Percentiles rank a stretch among this genome's conserved stretches.
Conservation (phyloP, 2,329 filamentous ascomycete genomes). For the Botrytis fabae region DNA sequence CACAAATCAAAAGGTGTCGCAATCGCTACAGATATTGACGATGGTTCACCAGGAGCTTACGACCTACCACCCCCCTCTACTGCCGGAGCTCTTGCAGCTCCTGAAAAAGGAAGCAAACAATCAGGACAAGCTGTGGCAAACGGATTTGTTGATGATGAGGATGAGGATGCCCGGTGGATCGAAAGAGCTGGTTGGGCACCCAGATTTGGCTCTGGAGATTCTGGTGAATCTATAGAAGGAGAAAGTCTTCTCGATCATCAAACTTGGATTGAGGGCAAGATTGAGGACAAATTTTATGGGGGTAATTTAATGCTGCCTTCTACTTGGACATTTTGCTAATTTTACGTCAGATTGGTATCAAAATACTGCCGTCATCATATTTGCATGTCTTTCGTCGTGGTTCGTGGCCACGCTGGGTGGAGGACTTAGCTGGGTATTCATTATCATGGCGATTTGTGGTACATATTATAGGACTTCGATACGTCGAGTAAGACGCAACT, state of each 20-base stretch:
- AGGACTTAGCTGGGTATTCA: conserved; percentile 87
- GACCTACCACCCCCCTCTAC: conserved; percentile 76
- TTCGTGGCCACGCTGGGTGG: conserved; percentile 85
- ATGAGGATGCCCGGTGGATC: conserved; percentile 49
- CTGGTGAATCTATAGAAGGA: conserved; percentile 48
- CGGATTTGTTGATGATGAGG: conserved; percentile 50
- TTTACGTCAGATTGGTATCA: conserved; percentile 86
- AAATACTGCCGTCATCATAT: conserved; percentile 90
- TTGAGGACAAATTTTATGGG: conserved; percentile 90
- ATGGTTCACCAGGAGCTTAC: conserved; percentile 67
- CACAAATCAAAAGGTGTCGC: conserved; percentile 64
- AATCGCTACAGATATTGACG: conserved; percentile 77
- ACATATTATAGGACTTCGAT: conserved; percentile 98
- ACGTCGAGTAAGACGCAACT: conserved; percentile 89
- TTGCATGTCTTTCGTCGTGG: conserved; percentile 90
- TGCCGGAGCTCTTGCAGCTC: conserved; percentile 61
- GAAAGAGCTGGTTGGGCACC: conserved; percentile 82
- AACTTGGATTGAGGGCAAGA: conserved; percentile 78
- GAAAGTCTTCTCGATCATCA: conserved; percentile 82
- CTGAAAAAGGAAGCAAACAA: conserved; percentile 48
- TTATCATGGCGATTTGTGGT: conserved; percentile 87
- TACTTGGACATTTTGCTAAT: conserved; percentile 25
- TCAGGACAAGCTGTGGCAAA: conserved; percentile 49
- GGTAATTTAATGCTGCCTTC: conserved; percentile 50
- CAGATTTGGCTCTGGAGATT: conserved; percentile 70